These are phyloP conservation scores for Juglanconis sp. DNA, from an alignment of 2,329 filamentous ascomycete genomes.

Conservation along the genomic window DNA sequence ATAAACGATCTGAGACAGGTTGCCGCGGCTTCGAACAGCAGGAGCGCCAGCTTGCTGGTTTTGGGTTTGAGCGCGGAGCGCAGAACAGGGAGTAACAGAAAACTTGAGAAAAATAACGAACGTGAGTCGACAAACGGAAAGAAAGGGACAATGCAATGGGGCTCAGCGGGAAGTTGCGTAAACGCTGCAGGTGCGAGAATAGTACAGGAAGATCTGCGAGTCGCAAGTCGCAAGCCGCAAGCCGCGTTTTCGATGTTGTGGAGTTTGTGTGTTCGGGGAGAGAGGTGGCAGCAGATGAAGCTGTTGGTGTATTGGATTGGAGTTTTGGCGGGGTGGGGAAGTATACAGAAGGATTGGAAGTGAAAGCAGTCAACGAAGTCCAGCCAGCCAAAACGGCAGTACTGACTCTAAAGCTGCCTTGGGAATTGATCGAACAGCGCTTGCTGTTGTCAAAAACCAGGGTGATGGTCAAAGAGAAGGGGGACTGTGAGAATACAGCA, in stretches of 20 bases:
- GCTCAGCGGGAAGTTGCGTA: neutral
- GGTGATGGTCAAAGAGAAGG: neutral
- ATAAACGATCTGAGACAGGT: neutral
- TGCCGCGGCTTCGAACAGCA: neutral
- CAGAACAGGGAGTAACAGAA: constrained; percentile 47
- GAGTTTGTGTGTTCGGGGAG: neutral
- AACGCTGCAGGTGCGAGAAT: neutral
- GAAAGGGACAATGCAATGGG: neutral
- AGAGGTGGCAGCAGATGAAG: no score
- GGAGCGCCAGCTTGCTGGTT: no score
- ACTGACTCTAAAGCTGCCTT: constrained; percentile 34
- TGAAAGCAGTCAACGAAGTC: neutral
- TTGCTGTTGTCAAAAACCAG: neutral
- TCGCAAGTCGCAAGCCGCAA: neutral
- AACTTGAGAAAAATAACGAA: constrained; percentile 47
- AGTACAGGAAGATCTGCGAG: neutral
- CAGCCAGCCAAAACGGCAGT: constrained; percentile 5
- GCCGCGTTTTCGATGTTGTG: neutral
- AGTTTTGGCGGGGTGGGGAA: neutral
- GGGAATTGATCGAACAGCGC: constrained; percentile 38
- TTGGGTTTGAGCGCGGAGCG: no score
- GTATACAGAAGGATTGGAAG: neutral
- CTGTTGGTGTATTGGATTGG: neutral
- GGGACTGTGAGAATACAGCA: neutral
- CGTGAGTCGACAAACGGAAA: constrained; percentile 13